Base-by-base conservation (phyloP, 176 grass and related monocot genomes). In the Musa acuminata region DNA sequence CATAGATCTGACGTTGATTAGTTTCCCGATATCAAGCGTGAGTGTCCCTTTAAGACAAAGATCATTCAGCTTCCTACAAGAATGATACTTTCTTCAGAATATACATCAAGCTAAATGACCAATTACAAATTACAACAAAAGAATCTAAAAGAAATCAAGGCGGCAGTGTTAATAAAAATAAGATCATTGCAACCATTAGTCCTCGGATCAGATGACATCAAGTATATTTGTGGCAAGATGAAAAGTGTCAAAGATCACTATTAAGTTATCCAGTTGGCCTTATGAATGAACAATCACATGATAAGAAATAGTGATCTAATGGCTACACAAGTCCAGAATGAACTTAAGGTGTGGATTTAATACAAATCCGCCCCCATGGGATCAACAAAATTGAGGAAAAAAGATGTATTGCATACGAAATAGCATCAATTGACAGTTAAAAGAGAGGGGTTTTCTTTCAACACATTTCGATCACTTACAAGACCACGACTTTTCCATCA, bases 31-130 rank as follows among this genome's bases (percentile, higher is more conserved):
- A 75, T 87, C 82, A 53, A 74, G 67, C 66, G 82, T 14, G 62
- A 88, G 62, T 25, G 70, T 26, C 2, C 84, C 84, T 35, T 76
- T 85, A 23, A 91, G 80, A 89, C 71, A 77, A 85, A 89, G 88
- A 91, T 87, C 85, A 72, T 78, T 72, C 55, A 88, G 71, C 66
- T 64, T 80, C 92, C 92, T 91, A 71, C 79, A 82, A 24, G n/a
- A 70, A 70, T 14, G 13, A 69, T 0, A 57, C 21, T 70, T 1
- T 20, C 27, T 70, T 70, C 9, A 70, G 16, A 51, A 21, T 50
- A 4, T 35, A 51, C 50, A 50, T 70, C 17, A 50, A 20, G 16
- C 13, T 50, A 50, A 70, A 70, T 50, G 19, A 50, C 14, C n/a
- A 69, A 16, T 17, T 55, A 64, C 0, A 26, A 9, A 29, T 43